Base-by-base conservation (phyloP, 2,329 filamentous ascomycete genomes). In the Colletotrichum camelliae region DNA sequence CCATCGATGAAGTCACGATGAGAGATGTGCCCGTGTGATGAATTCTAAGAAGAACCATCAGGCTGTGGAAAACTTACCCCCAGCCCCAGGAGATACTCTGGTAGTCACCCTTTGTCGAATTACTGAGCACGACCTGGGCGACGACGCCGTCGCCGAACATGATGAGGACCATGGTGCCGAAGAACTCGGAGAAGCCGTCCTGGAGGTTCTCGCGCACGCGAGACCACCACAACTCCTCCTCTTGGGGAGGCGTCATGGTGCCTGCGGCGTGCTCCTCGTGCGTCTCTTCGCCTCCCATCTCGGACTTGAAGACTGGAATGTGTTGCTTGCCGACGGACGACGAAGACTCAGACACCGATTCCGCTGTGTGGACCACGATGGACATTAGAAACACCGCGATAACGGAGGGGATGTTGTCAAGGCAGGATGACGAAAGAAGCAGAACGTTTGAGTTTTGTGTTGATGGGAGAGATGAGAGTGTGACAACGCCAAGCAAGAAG, bases 91-190 rank as follows among this genome's bases (percentile, higher is more conserved):
- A 87, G 72, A 89, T 88, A 73, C 86, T 88, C 79, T 88, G 85
- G 76, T 88, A 89, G 74, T 86, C 81, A 57, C 90, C 89, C 79
- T 88, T 89, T 16, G 80, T 80, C 31, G 80, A 82, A 5, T 82
- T 82, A 74, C 90, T 92, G 15, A 95, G 87, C 0, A 91, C 85
- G 1, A 94, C 93, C 82, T 95, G 93, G 4, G 93, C 93, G 24
- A 94, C 91, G 70, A 91, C 91, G n/a, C 92, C 93, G 76, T 94
- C 90, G 5, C 93, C 93, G 79, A 95, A 95, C 55, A 94, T 84
- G 74, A 95, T 86, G 77, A 95, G 83, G 70, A 93, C 88, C 85
- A 95, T 92, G 15, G 91, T 93, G 9, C 92, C 93, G 66, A 93
- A 89, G 83, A 94, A 94, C 78, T 94, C 92, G 1, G 91, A 91